Base-by-base conservation (phyloP, 768 basidiomycete species). In the Russula sp. region DNA sequence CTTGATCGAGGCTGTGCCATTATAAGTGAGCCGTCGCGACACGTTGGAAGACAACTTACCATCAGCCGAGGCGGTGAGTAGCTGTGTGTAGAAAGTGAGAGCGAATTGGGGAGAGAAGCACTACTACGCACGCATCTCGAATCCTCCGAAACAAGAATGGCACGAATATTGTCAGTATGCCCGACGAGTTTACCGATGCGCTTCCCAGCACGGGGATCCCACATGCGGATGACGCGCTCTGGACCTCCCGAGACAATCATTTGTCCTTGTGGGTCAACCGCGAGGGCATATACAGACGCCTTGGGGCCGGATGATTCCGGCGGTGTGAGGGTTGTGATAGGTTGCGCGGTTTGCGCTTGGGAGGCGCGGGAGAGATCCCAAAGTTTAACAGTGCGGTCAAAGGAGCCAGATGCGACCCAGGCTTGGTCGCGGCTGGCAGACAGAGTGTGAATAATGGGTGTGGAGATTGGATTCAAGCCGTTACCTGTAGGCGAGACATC, bases 161-260 rank as follows among this genome's bases (percentile, higher is more conserved):
- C 85, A 9, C 96, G 82, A 63, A 99, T 94, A 69, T 98, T 98
- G 74, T 99, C 97, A 0, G 96, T 96, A 72, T 99, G 96, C 0
- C 96, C 96, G 7, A 98, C 92, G 0, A 98, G 81, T 70, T 97
- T 93, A 11, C 87, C 85, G 72, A 76, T 86, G 49, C 89, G 80
- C 70, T 87, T 91, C 9, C 91, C 91, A 1, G 85, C 82, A 16
- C 97, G 81, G 4, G 95, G 93, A 71, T 99, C 97, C 94, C 94
- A 99, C 64, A 97, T 76, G 22, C 94, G 79, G 31, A 99, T 78
- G 2, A 98, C 89, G 27, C 91, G 81, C 72, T 98, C 96, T 0
- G 96, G 96, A 2, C 91, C 90, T 0, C 96, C 96, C 6, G 91
- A 89, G 14, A 88, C 95, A 39, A 99, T 82, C 5, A 86, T 79